Evolutionary conservation across 305 asterid genomes (phyloP).

Genomic region (Stenogyne calaminthoides): DNA sequence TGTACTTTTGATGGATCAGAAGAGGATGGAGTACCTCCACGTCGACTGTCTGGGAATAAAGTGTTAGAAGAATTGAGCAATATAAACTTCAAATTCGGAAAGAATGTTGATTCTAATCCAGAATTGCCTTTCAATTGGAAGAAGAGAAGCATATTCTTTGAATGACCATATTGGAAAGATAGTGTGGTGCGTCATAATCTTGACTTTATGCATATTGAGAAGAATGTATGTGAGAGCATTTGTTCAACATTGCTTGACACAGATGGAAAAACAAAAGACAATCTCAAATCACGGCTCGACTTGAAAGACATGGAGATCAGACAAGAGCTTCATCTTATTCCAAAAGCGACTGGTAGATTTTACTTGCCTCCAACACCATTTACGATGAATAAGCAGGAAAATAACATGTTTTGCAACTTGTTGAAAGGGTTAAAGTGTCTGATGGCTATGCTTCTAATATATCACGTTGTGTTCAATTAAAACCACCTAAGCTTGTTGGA

Average conservation of each 20-base stretch:
- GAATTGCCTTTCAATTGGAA: too few relatives aligned
- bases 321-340: not conserved
- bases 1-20: too few relatives aligned
- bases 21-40: too few relatives aligned
- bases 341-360: not conserved
- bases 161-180: too few relatives aligned
- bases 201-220: not conserved
- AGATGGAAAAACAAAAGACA: slow-evolving; percentile 4
- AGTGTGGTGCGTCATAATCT: not conserved
- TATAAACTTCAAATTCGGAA: too few relatives aligned
- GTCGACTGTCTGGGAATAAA: too few relatives aligned
- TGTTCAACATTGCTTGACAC: not conserved
- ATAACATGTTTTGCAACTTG: not conserved
- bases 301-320: not conserved
- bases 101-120: too few relatives aligned
- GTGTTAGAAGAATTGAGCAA: too few relatives aligned
- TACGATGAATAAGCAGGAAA: slow-evolving; percentile 3
- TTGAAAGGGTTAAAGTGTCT: not conserved
- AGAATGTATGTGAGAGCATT: not conserved
- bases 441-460: slow-evolving; percentile 19
- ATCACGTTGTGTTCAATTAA: not conserved
- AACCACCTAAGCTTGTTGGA: not conserved
- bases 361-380: not conserved
- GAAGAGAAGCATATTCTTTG: too few relatives aligned
- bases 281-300: not conserved